A percentile compares a stretch with the other conserved stretches of the same genome.
These are phyloP conservation scores for Phylloporus rhodoxanthus DNA, from an alignment of 768 basidiomycete genomes.

Conservation along the genomic window DNA sequence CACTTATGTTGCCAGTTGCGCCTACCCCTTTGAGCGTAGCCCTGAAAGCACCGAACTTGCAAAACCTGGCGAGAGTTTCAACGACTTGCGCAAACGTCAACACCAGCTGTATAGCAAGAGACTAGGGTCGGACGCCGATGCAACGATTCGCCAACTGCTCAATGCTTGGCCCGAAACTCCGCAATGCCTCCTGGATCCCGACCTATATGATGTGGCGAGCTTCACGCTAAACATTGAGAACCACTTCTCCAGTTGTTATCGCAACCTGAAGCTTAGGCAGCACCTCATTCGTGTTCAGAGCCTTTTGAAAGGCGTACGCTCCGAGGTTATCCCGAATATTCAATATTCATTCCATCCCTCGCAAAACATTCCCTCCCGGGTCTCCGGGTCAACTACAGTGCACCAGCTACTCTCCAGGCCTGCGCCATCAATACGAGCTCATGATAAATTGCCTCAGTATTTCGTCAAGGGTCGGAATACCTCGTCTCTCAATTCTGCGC, in stretches of 20 bases:
- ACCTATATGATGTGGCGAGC: background rate
- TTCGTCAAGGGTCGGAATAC: background rate
- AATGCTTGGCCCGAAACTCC: constrained; percentile 13
- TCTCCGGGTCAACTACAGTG: background rate
- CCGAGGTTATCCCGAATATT: background rate
- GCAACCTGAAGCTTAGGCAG: constrained; percentile 6
- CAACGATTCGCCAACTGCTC: background rate
- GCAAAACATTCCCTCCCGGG: background rate
- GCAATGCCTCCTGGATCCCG: background rate
- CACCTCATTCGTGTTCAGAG: constrained; percentile 11
- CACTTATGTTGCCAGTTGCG: background rate
- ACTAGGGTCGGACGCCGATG: background rate
- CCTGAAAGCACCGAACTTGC: constrained; percentile 8
- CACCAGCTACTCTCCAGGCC: background rate
- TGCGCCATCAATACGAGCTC: background rate
- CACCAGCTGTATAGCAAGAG: background rate
- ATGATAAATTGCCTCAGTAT: background rate
- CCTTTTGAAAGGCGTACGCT: constrained; percentile 1
- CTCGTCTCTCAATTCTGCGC: background rate
- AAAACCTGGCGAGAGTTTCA: background rate
- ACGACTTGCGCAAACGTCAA: background rate
- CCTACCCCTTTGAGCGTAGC: background rate
- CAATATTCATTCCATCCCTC: constrained; percentile 2
- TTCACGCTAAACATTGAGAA: background rate
- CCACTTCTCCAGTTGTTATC: constrained; percentile 14